These are phyloP conservation scores for Aethionema arabicum DNA, from an alignment of 345 rosid genomes.

Conservation along the genomic window DNA sequence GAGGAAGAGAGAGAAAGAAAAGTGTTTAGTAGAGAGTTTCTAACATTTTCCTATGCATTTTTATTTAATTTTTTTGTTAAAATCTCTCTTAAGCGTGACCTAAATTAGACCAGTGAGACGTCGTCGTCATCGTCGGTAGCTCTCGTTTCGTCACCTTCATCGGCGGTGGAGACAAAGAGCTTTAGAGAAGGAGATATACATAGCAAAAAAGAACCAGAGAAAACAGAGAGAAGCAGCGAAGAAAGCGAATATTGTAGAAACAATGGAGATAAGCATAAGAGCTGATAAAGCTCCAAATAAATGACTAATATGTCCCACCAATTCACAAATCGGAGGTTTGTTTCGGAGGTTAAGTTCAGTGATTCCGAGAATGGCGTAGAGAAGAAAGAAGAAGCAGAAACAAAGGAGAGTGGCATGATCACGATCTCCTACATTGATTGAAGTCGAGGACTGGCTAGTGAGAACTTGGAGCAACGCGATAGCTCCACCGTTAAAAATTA, in stretches of 20 bases:
- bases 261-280: neutral
- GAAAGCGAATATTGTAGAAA: neutral
- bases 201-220: neutral
- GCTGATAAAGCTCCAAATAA: neutral
- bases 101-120: no score
- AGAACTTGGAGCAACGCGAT: neutral
- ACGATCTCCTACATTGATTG: neutral
- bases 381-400: neutral
- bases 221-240: neutral
- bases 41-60: no score
- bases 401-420: no score
- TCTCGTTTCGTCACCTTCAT: neutral
- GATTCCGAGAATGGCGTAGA: neutral
- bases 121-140: no score
- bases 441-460: neutral
- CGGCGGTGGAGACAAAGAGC: no score
- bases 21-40: no score
- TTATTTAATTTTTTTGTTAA: no score
- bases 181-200: neutral
- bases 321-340: neutral
- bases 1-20: no score
- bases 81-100: no score
- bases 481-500: neutral
- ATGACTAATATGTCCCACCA: neutral
- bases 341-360: neutral